Base-by-base conservation (phyloP, 1,284 basidiomycete genomes). In the Puccinia polysora region DNA sequence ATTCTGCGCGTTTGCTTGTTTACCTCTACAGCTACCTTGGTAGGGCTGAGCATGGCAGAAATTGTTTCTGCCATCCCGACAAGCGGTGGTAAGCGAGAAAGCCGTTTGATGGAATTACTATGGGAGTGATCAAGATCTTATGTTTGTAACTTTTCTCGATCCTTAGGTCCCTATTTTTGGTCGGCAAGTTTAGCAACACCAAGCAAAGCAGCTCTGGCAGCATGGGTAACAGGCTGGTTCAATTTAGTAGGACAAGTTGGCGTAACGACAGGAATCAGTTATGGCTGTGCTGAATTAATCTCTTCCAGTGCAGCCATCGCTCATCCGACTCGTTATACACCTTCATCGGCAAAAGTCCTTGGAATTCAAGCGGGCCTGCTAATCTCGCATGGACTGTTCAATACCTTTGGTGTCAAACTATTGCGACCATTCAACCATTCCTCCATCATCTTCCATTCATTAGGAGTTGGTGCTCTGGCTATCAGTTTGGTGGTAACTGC, bases 321-420 rank as follows among this genome's bases (percentile, higher is more conserved):
- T 68, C 85, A 84, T 2, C 80, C 73, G 28, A 75, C 80, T 73
- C 53, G 25, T 34, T 89, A 86, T 75, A 83, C 81, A 2, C 84
- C 86, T 0, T 84, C 83, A 0, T 78, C 85, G 1, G 83, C 83
- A 4, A 86, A 83, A 0, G 86, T 83, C 0, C 86, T 89, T 67
- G 88, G 87, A 73, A 85, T 89, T 50, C 88, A 88, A 76, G 87
- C 88, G 0, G 88, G 84, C 0, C 84, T 90, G 0, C 82, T 90
- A 20, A 78, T 86, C 74, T 81, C 82, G 1, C 88, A 89, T 80
- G 86, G 84, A 79, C 18, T 74, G 38, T 45, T 65, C 65, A 72
- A 65, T 63, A 71, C 74, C 0, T 75, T 63, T 6, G 74, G 75
- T 2, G 87, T 89, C 10, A 83, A 82, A 58, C 77, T 86, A 1